Evolutionary conservation across 2,329 filamentous ascomycete species (phyloP).

Genomic region (Sporothrix pallida): DNA sequence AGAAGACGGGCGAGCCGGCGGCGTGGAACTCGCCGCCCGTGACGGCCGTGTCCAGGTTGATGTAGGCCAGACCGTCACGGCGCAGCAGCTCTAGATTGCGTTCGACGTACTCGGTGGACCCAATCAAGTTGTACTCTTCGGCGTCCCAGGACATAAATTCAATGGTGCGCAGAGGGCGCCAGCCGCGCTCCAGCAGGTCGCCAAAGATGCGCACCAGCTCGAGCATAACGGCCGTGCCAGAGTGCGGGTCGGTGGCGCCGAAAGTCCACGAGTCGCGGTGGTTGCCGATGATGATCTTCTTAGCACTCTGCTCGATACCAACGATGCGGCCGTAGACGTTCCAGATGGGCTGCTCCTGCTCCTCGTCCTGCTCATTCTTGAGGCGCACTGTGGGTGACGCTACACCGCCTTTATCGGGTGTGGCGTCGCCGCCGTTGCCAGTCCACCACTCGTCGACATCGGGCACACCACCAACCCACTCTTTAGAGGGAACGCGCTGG

Average conservation of each 20-base stretch:
- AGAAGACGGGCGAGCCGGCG: conserved; percentile 79
- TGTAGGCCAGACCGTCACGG: conserved; percentile 78
- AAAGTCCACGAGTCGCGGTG: conserved; percentile 93
- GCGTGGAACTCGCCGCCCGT: conserved; percentile 76
- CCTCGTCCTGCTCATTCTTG: conserved; percentile 85
- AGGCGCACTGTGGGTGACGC: conserved; percentile 78
- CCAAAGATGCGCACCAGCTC: conserved; percentile 88
- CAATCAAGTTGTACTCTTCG: conserved; percentile 89
- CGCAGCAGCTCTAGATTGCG: conserved; percentile 76
- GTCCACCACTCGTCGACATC: conserved; percentile 83
- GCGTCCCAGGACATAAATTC: conserved; percentile 98
- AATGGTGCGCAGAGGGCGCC: conserved; percentile 91
- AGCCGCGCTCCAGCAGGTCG: conserved; percentile 75
- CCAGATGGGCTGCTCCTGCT: conserved; percentile 82
- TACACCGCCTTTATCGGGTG: conserved; percentile 42
- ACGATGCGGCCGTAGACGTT: conserved; percentile 86
- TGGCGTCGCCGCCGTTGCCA: conserved; percentile 60
- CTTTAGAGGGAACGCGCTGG: conserved; percentile 62
- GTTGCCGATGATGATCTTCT: conserved; percentile 88
- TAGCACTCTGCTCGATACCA: conserved; percentile 82
- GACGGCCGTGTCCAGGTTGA: conserved; percentile 88
- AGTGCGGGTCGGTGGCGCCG: conserved; percentile 83
- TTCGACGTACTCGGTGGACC: conserved; percentile 94
- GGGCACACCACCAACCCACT: conserved; percentile 79
- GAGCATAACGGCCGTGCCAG: conserved; percentile 88